Base-by-base conservation (phyloP, 2,329 filamentous ascomycete species). In the Didymella arachidicola region DNA sequence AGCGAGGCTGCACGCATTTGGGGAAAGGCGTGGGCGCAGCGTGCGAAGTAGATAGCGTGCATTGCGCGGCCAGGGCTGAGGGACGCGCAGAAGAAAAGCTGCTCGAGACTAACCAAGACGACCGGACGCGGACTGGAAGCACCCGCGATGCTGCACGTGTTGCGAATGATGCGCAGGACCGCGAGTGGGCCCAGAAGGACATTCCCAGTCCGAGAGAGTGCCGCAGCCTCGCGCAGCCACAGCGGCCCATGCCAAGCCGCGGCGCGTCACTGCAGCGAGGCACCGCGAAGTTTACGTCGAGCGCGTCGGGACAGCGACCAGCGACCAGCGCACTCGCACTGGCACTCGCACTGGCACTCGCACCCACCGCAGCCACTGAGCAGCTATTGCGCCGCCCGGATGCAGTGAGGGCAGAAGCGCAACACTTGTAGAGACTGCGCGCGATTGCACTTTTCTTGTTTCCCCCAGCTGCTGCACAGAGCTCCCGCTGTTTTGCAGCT, bases 201-300 rank as follows among this genome's bases (percentile, higher is more conserved):
- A 36, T 36, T 36, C n/a, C 32, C 32, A 36, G 14, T 1, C 32
- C 34, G 34, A 11, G 3, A 1, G 3, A 2, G 16, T 10, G 3
- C 7, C 7, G 44, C 26, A 29, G 30, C 39, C 39, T 39, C 18
- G 44, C 39, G 29, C 18, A 26, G 18, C 10, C 29, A 12, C 12
- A 41, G 11, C 30, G 18, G 18, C 43, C 36, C 26, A 25, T 25
- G 62, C 64, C 60, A 65, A 64, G 64, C 27, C 49, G 41, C 54
- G 52, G 56, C 64, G 64, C 64, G 64, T 67, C 60, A 59, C 59
- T 62, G 48, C 30, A 51, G 56, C 53, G 26, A 30, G 60, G 19
- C 11, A 22, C 42, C 51, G 54, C 60, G 52, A 58, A 64, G 62
- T 64, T 60, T 59, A 58, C 58, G 53, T 58, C 55, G 57, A 53